Conservation (phyloP, 164 flowering plant genomes). For the Berberis thunbergii region DNA sequence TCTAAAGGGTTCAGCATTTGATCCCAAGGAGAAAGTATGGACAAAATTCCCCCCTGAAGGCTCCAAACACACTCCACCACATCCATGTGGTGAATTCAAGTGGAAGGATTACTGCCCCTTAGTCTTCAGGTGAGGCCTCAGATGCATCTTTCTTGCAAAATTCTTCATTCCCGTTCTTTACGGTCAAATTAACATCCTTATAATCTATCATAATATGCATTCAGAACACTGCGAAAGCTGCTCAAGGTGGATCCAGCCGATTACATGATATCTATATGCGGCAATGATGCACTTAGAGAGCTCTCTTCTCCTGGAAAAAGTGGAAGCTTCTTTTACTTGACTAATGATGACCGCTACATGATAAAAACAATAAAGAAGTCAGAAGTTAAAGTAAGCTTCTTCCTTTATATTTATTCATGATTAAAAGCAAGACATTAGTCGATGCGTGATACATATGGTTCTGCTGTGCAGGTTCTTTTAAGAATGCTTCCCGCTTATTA, state of each 20-base stretch:
- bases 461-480: slow-evolving; percentile 52
- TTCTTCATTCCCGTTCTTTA: neutral
- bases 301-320: slow-evolving; percentile 91
- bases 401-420: neutral
- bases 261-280: slow-evolving; percentile 85
- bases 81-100: slow-evolving; percentile 36
- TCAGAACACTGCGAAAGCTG: slow-evolving; percentile 59
- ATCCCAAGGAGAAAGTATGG: slow-evolving; percentile 34
- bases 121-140: slow-evolving; percentile 37
- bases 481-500: slow-evolving; percentile 79
- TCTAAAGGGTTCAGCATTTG: slow-evolving; percentile 28
- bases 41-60: slow-evolving; percentile 40
- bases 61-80: slow-evolving; percentile 43
- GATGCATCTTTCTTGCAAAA: neutral
- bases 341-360: slow-evolving; percentile 90
- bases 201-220: slow-evolving; percentile 1
- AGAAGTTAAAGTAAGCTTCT: slow-evolving; percentile 15
- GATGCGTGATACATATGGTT: neutral
- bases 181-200: neutral
- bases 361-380: slow-evolving; percentile 52
- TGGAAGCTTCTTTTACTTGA: slow-evolving; percentile 78
- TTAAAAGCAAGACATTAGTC: neutral
- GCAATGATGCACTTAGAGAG: slow-evolving; percentile 75
- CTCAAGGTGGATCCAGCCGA: slow-evolving; percentile 82
- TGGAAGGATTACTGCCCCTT: slow-evolving; percentile 64